A percentile compares a stretch with the other conserved stretches of the same genome.
Conservation (phyloP, 371 early-diverging fungal species). For the Lichtheimia hyalospora region DNA sequence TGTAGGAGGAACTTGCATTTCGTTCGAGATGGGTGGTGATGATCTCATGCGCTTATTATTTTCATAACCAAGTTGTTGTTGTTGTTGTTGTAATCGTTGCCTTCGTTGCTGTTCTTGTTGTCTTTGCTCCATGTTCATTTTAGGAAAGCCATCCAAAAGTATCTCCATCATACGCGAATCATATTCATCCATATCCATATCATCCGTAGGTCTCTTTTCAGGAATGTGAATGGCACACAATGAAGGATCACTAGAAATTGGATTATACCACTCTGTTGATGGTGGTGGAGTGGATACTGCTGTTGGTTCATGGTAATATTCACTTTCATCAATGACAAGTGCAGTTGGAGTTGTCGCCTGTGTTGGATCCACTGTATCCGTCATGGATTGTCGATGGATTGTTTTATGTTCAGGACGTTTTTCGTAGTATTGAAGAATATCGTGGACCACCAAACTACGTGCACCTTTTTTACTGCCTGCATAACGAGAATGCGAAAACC, state of each 20-base stretch:
- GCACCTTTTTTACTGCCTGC: slow-evolving; percentile 2
- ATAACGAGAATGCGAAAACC: not conserved
- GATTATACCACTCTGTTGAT: slow-evolving; percentile 1
- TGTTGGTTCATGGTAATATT: not conserved
- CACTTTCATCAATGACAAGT: not conserved
- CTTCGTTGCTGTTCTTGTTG: not conserved
- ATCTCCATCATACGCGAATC: slow-evolving; percentile 2
- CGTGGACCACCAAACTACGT: not conserved
- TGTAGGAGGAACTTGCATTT: not conserved
- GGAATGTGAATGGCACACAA: slow-evolving; percentile 1
- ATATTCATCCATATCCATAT: slow-evolving; percentile 2
- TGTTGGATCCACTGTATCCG: not conserved
- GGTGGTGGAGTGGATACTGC: not conserved
- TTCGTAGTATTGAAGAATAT: slow-evolving; percentile 4
- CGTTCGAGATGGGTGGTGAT: not conserved
- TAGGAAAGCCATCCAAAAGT: not conserved
- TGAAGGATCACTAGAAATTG: not conserved
- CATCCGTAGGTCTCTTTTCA: not conserved
- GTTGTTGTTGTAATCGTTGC: not conserved
- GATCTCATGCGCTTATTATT: not conserved
- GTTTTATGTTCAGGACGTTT: not conserved
- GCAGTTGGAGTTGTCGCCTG: no score
- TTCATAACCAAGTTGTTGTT: not conserved
- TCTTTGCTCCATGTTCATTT: not conserved
- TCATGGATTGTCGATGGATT: not conserved